These are phyloP conservation scores for Ocimum tenuiflorum DNA, from an alignment of 257 asterid genomes.

Conservation along the genomic window DNA sequence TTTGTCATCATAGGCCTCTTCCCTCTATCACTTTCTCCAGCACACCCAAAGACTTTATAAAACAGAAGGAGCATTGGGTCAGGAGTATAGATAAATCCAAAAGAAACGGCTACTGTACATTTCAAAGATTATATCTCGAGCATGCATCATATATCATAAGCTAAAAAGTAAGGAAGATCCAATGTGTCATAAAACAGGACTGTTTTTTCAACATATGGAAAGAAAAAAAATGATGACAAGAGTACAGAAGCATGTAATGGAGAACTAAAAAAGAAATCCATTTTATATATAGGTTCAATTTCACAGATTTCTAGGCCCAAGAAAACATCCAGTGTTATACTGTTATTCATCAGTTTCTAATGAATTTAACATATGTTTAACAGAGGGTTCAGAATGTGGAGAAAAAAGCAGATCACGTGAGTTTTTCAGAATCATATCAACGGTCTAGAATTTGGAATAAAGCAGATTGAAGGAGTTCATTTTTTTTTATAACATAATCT, in stretches of 20 bases:
- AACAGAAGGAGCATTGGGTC: conserved; percentile 18
- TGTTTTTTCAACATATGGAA: neutral
- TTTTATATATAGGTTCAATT: neutral
- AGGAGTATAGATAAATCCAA: conserved; percentile 15
- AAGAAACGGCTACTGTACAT: neutral
- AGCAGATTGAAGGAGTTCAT: neutral
- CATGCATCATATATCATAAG: neutral
- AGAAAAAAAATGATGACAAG: neutral
- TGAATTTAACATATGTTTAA: neutral
- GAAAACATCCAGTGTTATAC: neutral
- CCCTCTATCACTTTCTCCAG: conserved; percentile 80
- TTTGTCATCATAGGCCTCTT: conserved; percentile 93
- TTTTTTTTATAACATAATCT: neutral
- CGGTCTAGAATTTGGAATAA: neutral
- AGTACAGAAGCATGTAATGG: neutral
- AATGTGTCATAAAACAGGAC: neutral
- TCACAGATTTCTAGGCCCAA: neutral
- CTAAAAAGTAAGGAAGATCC: neutral
- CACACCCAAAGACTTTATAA: conserved; percentile 70
- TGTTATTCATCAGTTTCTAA: neutral
- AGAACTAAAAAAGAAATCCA: neutral
- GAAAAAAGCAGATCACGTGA: neutral
- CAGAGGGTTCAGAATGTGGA: neutral
- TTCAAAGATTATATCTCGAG: neutral
- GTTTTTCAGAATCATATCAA: neutral